phyloP scores from a whole-genome alignment of 2,329 filamentous ascomycete genomes.

The Venturia carpophila region DNA sequence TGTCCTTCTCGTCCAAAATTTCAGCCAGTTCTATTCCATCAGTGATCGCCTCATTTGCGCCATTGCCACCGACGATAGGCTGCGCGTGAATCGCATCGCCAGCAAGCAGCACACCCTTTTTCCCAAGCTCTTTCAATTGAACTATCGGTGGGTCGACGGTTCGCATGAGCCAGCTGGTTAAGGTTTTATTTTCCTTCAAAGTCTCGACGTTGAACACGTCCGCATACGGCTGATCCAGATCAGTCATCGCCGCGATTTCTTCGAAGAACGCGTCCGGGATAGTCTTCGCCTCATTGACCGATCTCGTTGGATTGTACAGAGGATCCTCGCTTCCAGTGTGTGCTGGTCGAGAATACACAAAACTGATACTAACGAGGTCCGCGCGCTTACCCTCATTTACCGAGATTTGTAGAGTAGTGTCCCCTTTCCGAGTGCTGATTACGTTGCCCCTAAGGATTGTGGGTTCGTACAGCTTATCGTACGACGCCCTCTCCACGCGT shows the following conservation, averaged over 20 bases:
- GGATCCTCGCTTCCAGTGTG: constrained; percentile 24
- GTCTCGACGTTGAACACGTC: constrained; percentile 28
- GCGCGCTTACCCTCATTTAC: constrained; percentile 23
- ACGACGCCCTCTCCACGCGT: constrained; percentile 21
- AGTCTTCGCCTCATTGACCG: constrained; percentile 26
- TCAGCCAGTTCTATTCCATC: constrained; percentile 32
- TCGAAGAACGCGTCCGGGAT: constrained; percentile 32
- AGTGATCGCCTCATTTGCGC: constrained; percentile 34
- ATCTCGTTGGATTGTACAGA: constrained; percentile 30
- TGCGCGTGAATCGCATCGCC: constrained; percentile 36
- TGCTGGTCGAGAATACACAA: constrained; percentile 34
- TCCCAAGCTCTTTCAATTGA: constrained; percentile 24
- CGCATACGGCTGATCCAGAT: constrained; percentile 28
- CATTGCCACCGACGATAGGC: constrained; percentile 35
- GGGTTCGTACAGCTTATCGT: constrained; percentile 22
- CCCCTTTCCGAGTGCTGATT: constrained; percentile 23
- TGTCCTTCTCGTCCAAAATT: background rate
- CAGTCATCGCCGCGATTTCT: constrained; percentile 27
- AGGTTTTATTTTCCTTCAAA: constrained; percentile 29
- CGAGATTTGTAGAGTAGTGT: constrained; percentile 28
- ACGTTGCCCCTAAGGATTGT: constrained; percentile 21
- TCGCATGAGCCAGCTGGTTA: constrained; percentile 38
- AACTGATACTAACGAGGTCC: constrained; percentile 31
- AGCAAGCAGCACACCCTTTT: constrained; percentile 27
- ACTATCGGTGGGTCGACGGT: constrained; percentile 21